Conservation (phyloP, 768 basidiomycete species). For the Collybiopsis confluens region DNA sequence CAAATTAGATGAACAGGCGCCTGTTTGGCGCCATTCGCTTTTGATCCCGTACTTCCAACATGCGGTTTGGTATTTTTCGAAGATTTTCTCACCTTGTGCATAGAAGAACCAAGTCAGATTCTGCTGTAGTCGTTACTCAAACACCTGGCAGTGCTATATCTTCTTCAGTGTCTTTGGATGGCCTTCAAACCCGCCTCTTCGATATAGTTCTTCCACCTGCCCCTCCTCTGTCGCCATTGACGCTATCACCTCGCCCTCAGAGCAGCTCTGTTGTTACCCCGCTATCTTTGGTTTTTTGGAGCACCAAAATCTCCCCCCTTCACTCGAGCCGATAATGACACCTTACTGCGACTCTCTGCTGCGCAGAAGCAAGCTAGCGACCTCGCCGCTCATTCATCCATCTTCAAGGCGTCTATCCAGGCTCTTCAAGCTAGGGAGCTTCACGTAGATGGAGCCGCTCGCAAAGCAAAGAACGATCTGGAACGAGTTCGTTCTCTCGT, state of each 20-base stretch:
- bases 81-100: slow-evolving; percentile 6
- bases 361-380: neutral
- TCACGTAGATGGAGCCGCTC: neutral
- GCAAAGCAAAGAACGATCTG: slow-evolving; percentile 1
- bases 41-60: neutral
- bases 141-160: neutral
- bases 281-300: too few species aligned
- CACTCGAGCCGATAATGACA: neutral
- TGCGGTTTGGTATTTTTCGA: slow-evolving; percentile 3
- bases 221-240: slow-evolving; percentile 3
- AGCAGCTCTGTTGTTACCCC: too few species aligned
- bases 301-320: neutral
- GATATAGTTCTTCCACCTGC: slow-evolving; percentile 3
- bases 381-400: neutral
- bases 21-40: neutral
- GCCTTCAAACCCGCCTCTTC: neutral
- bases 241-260: too few species aligned
- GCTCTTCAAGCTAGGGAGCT: neutral
- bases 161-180: neutral
- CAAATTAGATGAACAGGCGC: neutral
- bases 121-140: neutral
- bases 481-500: neutral
- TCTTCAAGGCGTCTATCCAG: neutral
- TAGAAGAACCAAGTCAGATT: slow-evolving; percentile 7
- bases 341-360: slow-evolving; percentile 1